Conservation (phyloP, 495 filamentous ascomycete species). For the Hypomontagnella monticulosa region DNA sequence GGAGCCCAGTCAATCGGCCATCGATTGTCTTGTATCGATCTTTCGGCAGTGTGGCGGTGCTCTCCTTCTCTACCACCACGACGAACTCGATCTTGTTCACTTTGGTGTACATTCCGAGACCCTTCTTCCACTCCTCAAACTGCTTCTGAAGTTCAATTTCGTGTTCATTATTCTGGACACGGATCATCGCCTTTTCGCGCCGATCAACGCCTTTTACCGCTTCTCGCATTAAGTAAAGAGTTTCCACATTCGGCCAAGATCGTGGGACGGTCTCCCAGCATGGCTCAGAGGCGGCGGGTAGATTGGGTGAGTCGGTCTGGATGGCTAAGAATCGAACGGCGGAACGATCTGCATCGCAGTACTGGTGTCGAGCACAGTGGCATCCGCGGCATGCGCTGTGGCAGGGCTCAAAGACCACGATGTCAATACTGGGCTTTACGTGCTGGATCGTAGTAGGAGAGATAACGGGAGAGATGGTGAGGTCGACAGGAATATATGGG, state of each 20-base stretch:
- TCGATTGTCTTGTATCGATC: slow-evolving; percentile 31
- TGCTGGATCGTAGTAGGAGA: slow-evolving; percentile 15
- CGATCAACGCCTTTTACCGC: slow-evolving; percentile 37
- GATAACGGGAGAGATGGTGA: too few relatives aligned
- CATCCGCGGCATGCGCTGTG: slow-evolving; percentile 42
- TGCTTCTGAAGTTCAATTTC: slow-evolving; percentile 23
- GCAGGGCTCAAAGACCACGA: slow-evolving; percentile 46
- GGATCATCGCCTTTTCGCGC: slow-evolving; percentile 43
- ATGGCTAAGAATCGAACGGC: slow-evolving; percentile 39
- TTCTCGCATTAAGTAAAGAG: slow-evolving; percentile 43
- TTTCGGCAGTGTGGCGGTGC: neutral
- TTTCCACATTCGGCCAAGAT: slow-evolving; percentile 44
- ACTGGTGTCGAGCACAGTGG: slow-evolving; percentile 46
- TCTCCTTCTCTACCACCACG: slow-evolving; percentile 32
- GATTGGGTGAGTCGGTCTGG: slow-evolving; percentile 35
- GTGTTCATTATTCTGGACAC: slow-evolving; percentile 31
- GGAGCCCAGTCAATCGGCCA: slow-evolving; percentile 37
- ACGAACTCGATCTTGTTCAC: slow-evolving; percentile 42
- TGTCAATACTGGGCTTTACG: slow-evolving; percentile 33
- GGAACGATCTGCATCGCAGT: slow-evolving; percentile 33
- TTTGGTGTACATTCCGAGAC: slow-evolving; percentile 1
- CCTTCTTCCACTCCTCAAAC: slow-evolving; percentile 43
- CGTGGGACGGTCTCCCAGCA: slow-evolving; percentile 39
- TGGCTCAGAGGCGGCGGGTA: slow-evolving; percentile 21
- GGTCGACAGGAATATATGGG: too few relatives aligned